Percentiles rank a stretch among this genome's conserved stretches.
Conservation (phyloP, 2,329 filamentous ascomycete species). For the Lasiodiplodia sp. region DNA sequence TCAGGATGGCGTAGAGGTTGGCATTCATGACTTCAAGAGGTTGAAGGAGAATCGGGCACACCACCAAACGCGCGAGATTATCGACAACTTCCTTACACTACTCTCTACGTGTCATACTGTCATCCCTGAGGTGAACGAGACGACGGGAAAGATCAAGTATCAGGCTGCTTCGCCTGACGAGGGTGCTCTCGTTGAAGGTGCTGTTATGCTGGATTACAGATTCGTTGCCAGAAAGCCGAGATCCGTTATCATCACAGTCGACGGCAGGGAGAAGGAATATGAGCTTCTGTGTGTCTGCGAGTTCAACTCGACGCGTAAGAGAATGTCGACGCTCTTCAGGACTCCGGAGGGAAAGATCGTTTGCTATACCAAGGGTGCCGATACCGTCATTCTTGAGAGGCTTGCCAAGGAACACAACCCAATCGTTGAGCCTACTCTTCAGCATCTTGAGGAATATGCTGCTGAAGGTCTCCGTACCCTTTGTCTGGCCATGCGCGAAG, state of each 20-base stretch:
- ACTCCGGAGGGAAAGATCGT: slow-evolving; percentile 95
- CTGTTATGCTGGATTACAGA: slow-evolving; percentile 82
- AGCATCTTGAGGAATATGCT: slow-evolving; percentile 98
- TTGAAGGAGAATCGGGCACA: slow-evolving; percentile 73
- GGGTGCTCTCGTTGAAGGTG: slow-evolving; percentile 93
- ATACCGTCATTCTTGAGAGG: slow-evolving; percentile 95
- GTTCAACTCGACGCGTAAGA: slow-evolving; percentile 96
- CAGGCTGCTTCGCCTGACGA: slow-evolving; percentile 98
- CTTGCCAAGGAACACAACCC: slow-evolving; percentile 79
- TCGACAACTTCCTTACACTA: slow-evolving; percentile 85
- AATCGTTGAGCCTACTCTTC: slow-evolving; percentile 85
- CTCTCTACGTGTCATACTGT: slow-evolving; percentile 95
- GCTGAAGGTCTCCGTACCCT: slow-evolving; percentile 94
- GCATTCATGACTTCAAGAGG: slow-evolving; percentile 83
- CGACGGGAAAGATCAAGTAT: slow-evolving; percentile 83
- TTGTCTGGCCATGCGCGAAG: slow-evolving; percentile 91
- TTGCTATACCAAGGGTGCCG: slow-evolving; percentile 94
- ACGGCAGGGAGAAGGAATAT: slow-evolving; percentile 78
- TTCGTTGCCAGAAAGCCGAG: slow-evolving; percentile 91
- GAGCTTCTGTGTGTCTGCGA: slow-evolving; percentile 96
- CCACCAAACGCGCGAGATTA: slow-evolving; percentile 65
- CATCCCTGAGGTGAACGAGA: slow-evolving; percentile 86
- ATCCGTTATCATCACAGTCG: slow-evolving; percentile 81
- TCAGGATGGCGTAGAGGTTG: slow-evolving; percentile 78
- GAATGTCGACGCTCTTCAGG: slow-evolving; percentile 97